Conservation (phyloP, 2,329 filamentous ascomycete species). For the Calonectria pauciramosa region DNA sequence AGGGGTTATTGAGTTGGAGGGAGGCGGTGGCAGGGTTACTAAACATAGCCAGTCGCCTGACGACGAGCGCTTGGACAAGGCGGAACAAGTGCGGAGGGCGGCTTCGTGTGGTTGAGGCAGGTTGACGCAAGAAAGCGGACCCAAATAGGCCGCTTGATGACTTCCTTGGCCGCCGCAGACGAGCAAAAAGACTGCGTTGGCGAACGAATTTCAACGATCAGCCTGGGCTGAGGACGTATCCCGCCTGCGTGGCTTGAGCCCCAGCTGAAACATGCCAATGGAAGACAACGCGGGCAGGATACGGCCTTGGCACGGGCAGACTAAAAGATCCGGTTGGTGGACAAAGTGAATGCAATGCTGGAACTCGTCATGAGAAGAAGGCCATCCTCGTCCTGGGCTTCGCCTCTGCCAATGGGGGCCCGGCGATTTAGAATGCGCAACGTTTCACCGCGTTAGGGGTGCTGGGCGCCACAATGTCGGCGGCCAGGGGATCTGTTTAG, state of each 20-base stretch:
- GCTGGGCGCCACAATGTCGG: neutral
- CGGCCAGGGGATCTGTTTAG: neutral
- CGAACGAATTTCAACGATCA: neutral
- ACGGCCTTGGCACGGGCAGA: neutral
- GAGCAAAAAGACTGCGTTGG: neutral
- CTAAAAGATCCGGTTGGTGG: neutral
- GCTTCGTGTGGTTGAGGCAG: neutral
- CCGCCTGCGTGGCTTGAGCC: neutral
- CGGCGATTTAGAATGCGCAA: conserved; percentile 45
- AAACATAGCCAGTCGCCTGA: neutral
- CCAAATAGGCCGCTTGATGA: neutral
- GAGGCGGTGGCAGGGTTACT: conserved; percentile 1
- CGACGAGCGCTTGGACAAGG: conserved; percentile 3
- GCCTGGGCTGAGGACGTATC: neutral
- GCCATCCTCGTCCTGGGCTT: conserved; percentile 10
- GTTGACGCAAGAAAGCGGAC: conserved; percentile 4
- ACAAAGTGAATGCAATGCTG: conserved; percentile 8
- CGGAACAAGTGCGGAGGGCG: neutral
- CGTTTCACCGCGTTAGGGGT: conserved; percentile 45
- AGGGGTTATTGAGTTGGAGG: neutral
- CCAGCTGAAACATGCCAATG: neutral
- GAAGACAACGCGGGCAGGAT: neutral
- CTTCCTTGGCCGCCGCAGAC: neutral
- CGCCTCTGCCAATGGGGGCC: conserved; percentile 35
- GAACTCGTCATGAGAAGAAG: neutral